A percentile compares a stretch with the other conserved stretches of the same genome.
Evolutionary conservation across 164 flowering plant species (phyloP).

Genomic region (Stephania cephalantha): DNA sequence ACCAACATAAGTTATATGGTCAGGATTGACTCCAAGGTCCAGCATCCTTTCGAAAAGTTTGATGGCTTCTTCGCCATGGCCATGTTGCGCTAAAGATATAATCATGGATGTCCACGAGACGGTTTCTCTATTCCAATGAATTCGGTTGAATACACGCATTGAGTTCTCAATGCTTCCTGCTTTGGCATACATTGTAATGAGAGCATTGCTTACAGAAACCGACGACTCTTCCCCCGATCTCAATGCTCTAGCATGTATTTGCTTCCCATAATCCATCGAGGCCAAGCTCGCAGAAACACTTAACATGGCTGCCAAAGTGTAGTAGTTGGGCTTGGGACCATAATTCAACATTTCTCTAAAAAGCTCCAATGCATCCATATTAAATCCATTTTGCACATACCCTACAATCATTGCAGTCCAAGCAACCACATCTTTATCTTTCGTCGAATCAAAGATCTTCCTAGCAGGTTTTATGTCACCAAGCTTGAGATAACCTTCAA

Average conservation of each 20-base stretch:
- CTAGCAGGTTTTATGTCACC: slow-evolving; percentile 69
- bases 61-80: slow-evolving; percentile 63
- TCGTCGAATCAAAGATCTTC: slow-evolving; percentile 53
- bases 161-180: slow-evolving; percentile 58
- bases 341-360: slow-evolving; percentile 55
- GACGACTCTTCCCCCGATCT: slow-evolving; percentile 47
- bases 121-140: slow-evolving; percentile 37
- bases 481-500: slow-evolving; percentile 75
- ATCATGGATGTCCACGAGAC: slow-evolving; percentile 92
- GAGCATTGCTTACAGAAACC: slow-evolving; percentile 65
- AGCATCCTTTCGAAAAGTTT: slow-evolving; percentile 67
- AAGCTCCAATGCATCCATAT: slow-evolving; percentile 54
- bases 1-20: slow-evolving; percentile 86
- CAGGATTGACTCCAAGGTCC: slow-evolving; percentile 47
- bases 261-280: slow-evolving; percentile 62
- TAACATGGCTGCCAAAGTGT: slow-evolving; percentile 65
- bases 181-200: slow-evolving; percentile 76
- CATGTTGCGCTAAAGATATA: slow-evolving; percentile 79
- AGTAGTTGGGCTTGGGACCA: slow-evolving; percentile 72
- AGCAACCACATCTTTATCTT: slow-evolving; percentile 66
- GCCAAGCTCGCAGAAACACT: slow-evolving; percentile 68
- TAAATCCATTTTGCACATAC: slow-evolving; percentile 58
- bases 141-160: slow-evolving; percentile 37
- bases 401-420: slow-evolving; percentile 98
- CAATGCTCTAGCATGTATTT: slow-evolving; percentile 58